Evolutionary conservation across 2,329 filamentous ascomycete species (phyloP), one percentile per base, ranked within the genome.

Genomic region (Colletotrichum paranaense): DNA sequence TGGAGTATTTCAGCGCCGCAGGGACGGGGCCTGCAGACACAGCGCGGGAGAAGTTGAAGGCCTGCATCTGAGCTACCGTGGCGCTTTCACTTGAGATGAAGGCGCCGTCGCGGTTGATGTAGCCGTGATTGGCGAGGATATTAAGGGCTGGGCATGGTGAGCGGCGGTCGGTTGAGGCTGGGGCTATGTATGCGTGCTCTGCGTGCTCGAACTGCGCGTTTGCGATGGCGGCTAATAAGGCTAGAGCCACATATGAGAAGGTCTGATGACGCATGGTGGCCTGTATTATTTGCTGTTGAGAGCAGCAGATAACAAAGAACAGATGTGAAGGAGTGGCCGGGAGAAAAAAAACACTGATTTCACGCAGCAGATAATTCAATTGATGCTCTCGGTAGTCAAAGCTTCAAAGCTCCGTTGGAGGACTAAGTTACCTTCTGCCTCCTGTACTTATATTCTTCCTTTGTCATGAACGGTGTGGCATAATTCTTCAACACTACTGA

Each of bases 81-180:
- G 66, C 66, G n/a, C 52, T 58, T 52, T 63, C 49, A 12, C n/a
- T 60, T 32, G 67, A 64, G 67, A 68, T 32, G 67, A 58, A 69
- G 28, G 59, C 26, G 9, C 58, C 66, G 11, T 53, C 24, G 57
- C 66, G 66, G 28, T 56, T 63, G 59, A 69, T 69, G 67, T 46
- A 58, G 35, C 67, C 59, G 52, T 69, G 67, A 26, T 64, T 64
- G 24, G 67, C 59, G n/a, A 69, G 35, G 14, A 69, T 64, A 6
- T 69, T 64, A 9, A 69, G 52, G 2, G 52, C 52, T n/a, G 59
- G 67, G 22, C 66, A 68, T 22, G 66, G 66, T 1, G 66, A 68
- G 7, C 66, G 59, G n/a, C 59, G 67, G 11, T 69, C 59, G 32
- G 67, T 57, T 26, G 59, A 9, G 12, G 12, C 12, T 19, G 52